Evolutionary conservation across 352 stramenopile genomes (phyloP), one percentile per base, ranked within the genome.

Genomic region (Discostella stelligera): DNA sequence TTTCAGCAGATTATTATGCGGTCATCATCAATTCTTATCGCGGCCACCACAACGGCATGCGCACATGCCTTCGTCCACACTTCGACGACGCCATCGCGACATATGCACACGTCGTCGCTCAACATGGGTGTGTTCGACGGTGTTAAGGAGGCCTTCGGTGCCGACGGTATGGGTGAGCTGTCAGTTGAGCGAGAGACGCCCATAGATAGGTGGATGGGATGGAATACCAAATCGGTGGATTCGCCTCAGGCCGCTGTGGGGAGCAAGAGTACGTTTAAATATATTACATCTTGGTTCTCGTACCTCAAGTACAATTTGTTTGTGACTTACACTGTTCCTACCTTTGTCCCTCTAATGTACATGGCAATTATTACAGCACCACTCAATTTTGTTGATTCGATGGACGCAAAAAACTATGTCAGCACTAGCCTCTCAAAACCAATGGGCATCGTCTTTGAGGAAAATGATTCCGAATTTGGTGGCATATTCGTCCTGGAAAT

Each of bases 391-490:
- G 71, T 94, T 13, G 89, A 94, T 58, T 82, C 85, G 8, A 94
- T 92, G 89, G 86, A 92, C 56, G 69, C 80, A 48, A 74, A 62
- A 3, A 94, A 91, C 72, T 94, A 94, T 68, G 59, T 92, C 41
- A 63, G 71, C 32, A 77, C 85, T 11, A 49, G 60, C 27, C 77
- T 94, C 16, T 0, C 76, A 16, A 94, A 92, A 81, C 89, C 89
- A 13, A 94, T 94, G 89, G 89, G 89, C 3, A 93, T 94, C 66
- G 82, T 94, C 14, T 94, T 94, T 74, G 89, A 92, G 83, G 89
- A 94, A 71, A 92, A 94, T 70, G 89, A 93, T 74, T 79, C 79
- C 14, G 77, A 90, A 74, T 84, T 72, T 41, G 89, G 87, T 44
- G 89, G 89, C 16, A 91, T 94, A 32, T 92, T 92, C 78, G 82